Base-by-base conservation (phyloP, 495 filamentous ascomycete species). In the Cercophora sp. region DNA sequence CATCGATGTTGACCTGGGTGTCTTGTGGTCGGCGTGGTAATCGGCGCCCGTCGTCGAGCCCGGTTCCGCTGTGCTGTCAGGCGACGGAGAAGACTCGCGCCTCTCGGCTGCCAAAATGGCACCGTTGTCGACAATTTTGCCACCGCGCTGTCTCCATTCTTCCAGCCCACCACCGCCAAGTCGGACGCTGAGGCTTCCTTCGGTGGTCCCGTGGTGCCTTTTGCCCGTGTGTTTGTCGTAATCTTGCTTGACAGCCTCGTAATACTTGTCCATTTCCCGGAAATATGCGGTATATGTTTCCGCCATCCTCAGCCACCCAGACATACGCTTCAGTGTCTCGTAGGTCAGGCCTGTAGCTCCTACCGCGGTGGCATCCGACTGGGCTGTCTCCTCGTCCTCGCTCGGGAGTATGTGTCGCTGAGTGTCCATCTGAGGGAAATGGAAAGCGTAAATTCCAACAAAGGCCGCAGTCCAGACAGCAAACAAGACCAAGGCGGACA, bases 391-490 rank as follows among this genome's bases (percentile, higher is more conserved):
- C 3, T 57, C 64, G 19, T 58, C 53, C 6, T 65, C 57, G 2
- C 45, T 18, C 4, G 65, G 64, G 2, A 61, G 63, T 70, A 92
- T 77, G 58, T 83, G 79, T 13, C 79, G 76, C 18, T 83, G 76
- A 0, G 73, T 73, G 57, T 95, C 89, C 85, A 93, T 91, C 54
- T 85, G 82, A 0, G 85, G 82, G 63, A 92, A 95, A 61, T 85
- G 79, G 22, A 75, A 73, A 8, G 80, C 82, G 61, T 94, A 95
- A 8, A 92, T 70, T 31, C 80, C 82, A 2, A 76, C 69, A 55
- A 90, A 87, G 0, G 81, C 82, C n/a, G 87, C 87, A 52, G 86
- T 86, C 74, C 88, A 93, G 51, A 90, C 81, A 5, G 89, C 86
- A 60, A 90, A 92, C 4, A 86, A 82, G 10, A 91, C 80, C 34